These are phyloP conservation scores for Paspalum vaginatum DNA, from an alignment of 176 grass and related monocot species.

Conservation along the genomic window DNA sequence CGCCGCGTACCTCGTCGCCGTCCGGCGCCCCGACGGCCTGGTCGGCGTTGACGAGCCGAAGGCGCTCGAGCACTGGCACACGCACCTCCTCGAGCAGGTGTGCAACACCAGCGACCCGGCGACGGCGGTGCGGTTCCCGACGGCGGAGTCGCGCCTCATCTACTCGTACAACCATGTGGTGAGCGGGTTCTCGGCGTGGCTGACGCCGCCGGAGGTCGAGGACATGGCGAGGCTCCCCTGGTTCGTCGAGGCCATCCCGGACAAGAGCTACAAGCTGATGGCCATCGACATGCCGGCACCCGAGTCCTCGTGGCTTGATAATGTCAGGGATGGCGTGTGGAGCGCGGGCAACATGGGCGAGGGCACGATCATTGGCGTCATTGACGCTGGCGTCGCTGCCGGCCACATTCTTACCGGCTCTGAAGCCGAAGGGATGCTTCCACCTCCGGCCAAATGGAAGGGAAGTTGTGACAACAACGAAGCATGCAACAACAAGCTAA, in stretches of 20 bases:
- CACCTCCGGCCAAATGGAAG: constrained; percentile 49
- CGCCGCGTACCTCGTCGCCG: constrained; percentile 38
- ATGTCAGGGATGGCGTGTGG: constrained; percentile 31
- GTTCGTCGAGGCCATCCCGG: constrained; percentile 45
- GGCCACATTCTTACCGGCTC: constrained; percentile 13
- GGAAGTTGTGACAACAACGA: constrained; percentile 41
- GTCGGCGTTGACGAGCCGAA: constrained; percentile 2
- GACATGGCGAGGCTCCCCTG: constrained; percentile 20
- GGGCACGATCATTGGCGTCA: constrained; percentile 47
- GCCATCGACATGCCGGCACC: not conserved
- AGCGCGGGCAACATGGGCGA: constrained; percentile 42
- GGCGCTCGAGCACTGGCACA: constrained; percentile 25
- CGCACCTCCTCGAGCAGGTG: constrained; percentile 24
- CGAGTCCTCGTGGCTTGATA: not conserved
- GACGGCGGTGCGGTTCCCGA: not conserved
- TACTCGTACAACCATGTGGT: constrained; percentile 54
- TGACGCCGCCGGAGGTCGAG: constrained; percentile 38
- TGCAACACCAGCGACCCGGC: constrained; percentile 21
- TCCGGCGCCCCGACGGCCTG: constrained; percentile 8
- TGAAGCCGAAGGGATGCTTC: constrained; percentile 28
- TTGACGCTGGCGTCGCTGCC: constrained; percentile 26
- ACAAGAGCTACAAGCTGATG: constrained; percentile 44
- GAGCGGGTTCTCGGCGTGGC: constrained; percentile 56
- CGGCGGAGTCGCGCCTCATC: constrained; percentile 38
- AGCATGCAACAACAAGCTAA: constrained; percentile 51